Evolutionary conservation across 2,329 filamentous ascomycete species (phyloP), one percentile per base, ranked within the genome.

Genomic region (Beauveria australis): DNA sequence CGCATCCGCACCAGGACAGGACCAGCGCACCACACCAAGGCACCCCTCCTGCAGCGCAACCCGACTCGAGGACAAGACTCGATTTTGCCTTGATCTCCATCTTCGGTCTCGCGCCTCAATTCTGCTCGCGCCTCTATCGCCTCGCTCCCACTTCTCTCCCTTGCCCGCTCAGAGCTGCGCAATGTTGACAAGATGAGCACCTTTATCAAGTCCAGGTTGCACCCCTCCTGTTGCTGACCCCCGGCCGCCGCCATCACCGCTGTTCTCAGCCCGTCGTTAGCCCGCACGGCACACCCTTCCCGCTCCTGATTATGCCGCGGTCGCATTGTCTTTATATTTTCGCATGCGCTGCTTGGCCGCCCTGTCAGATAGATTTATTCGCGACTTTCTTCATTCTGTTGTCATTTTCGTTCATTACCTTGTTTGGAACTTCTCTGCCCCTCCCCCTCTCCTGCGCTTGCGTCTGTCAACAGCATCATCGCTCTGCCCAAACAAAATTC

Each of bases 111-210:
- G 12, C 48, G n/a, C 48, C 40, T 53, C 40, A 37, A 53, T 52
- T 51, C 19, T 16, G 6, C 41, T 14, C 40, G 19, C 54, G 14
- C 54, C 30, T 40, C 26, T 10, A 18, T 28, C 26, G 3, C 16
- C 9, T 49, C 46, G 59, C 59, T 24, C 33, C 43, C 6, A 24
- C 53, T 19, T 37, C 40, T 49, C 59, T 40, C 28, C 59, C 46
- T 55, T 60, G 59, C 59, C 59, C 18, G 52, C 59, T 56, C 59
- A 37, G 52, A 61, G 59, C 59, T 61, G 59, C 59, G 59, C 59
- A 55, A 61, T 61, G 59, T 61, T 52, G 59, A 56, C 44, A 61
- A 49, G 46, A 61, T 61, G 59, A 61, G 59, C 59, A 55, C 59
- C 44, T 61, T 55, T 61, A 54, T 61, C 59, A 61, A 61, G 53